Conservation (phyloP, 2,329 filamentous ascomycete species). For the Davidsoniella eucalypti region DNA sequence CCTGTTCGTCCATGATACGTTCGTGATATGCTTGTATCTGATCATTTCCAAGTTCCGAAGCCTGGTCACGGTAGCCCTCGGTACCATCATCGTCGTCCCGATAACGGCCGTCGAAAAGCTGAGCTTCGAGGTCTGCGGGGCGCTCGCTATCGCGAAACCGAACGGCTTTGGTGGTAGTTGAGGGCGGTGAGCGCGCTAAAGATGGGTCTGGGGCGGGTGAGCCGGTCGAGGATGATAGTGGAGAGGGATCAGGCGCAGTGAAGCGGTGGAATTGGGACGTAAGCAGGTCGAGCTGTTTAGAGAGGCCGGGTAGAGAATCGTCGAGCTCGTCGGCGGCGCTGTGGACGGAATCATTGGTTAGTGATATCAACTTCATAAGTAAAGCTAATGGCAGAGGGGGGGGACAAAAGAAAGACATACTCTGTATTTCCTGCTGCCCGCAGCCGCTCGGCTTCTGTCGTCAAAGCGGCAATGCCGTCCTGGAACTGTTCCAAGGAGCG, state of each 20-base stretch:
- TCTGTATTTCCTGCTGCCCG: conserved; percentile 46
- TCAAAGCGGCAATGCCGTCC: conserved; percentile 57
- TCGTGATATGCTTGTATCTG: conserved; percentile 78
- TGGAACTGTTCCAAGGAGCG: conserved; percentile 75
- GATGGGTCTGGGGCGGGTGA: conserved; percentile 33
- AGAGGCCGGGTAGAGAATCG: conserved; percentile 52
- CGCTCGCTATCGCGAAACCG: conserved; percentile 55
- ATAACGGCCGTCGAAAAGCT: conserved; percentile 40
- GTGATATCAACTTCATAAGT: not conserved
- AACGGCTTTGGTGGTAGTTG: conserved; percentile 49
- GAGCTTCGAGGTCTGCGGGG: conserved; percentile 21
- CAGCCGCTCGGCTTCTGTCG: conserved; percentile 46
- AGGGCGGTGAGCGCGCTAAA: conserved; percentile 15
- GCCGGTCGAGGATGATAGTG: conserved; percentile 42
- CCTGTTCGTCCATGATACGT: conserved; percentile 71
- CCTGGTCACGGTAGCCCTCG: conserved; percentile 41
- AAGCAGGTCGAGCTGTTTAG: conserved; percentile 60
- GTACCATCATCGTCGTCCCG: conserved; percentile 42
- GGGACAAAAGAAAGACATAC: conserved; percentile 24
- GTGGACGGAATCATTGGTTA: not conserved
- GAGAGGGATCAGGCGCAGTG: conserved; percentile 37
- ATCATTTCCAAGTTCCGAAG: conserved; percentile 51
- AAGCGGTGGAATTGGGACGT: conserved; percentile 65
- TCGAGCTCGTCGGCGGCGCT: conserved; percentile 33
- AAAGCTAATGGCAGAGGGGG: not conserved